phyloP scores from a whole-genome alignment of 148 eudicot genomes.

The Silene latifolia region DNA sequence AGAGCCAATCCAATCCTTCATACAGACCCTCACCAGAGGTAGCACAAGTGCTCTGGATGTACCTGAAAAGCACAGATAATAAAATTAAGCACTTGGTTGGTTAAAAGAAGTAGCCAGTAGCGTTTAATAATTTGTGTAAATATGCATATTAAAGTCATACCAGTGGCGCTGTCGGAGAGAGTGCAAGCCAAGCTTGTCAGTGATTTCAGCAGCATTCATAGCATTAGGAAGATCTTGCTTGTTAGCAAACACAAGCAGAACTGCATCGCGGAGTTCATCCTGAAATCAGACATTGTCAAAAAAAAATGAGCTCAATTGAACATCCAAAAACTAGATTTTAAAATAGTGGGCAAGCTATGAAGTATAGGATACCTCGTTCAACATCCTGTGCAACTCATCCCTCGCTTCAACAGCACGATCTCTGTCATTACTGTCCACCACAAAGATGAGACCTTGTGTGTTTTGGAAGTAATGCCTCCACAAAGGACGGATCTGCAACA shows the following conservation, averaged over 20 bases:
- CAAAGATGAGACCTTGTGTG: constrained; percentile 77
- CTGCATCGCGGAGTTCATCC: constrained; percentile 78
- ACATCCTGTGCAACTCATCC: constrained; percentile 82
- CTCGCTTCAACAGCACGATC: constrained; percentile 82
- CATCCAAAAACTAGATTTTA: background rate
- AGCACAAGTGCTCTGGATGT: constrained; percentile 79
- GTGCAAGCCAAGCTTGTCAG: constrained; percentile 73
- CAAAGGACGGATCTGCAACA: constrained; percentile 76
- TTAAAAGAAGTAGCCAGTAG: background rate
- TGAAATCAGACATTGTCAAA: constrained; percentile 18
- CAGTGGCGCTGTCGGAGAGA: constrained; percentile 80
- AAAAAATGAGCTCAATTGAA: background rate
- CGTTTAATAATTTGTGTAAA: background rate
- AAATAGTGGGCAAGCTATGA: background rate
- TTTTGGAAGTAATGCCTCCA: constrained; percentile 90
- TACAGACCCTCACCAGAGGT: constrained; percentile 73
- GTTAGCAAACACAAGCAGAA: constrained; percentile 72
- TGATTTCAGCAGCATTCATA: constrained; percentile 77
- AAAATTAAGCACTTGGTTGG: background rate
- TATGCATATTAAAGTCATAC: constrained; percentile 23
- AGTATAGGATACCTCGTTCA: constrained; percentile 53
- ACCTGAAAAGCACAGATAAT: constrained; percentile 38
- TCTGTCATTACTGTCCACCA: constrained; percentile 85
- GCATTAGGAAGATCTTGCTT: constrained; percentile 82
- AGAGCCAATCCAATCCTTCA: constrained; percentile 76